These are phyloP conservation scores for Cryptococcus deneoformans DNA, from an alignment of 1,284 basidiomycete species.

Conservation along the genomic window DNA sequence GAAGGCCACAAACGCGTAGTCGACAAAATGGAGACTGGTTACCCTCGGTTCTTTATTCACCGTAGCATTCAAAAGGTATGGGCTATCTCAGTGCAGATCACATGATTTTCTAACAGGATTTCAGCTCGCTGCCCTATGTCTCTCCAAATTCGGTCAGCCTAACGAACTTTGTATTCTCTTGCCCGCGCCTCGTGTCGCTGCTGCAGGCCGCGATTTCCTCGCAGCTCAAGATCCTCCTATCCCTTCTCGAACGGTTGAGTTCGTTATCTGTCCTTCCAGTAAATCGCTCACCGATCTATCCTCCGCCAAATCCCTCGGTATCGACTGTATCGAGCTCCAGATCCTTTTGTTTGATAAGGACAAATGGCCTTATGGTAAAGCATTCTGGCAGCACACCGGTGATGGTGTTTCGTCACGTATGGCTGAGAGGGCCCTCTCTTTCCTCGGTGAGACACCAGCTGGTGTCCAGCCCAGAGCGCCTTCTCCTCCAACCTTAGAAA, in stretches of 20 bases:
- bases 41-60: constrained; percentile 96
- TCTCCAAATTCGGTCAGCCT: constrained; percentile 68
- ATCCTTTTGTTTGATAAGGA: constrained; percentile 74
- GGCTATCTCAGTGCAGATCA: neutral
- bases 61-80: constrained; percentile 75
- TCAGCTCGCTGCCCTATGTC: constrained; percentile 73
- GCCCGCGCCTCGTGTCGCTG: constrained; percentile 68
- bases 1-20: constrained; percentile 82
- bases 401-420: constrained; percentile 83
- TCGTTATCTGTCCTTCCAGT: constrained; percentile 64
- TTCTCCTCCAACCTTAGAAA: constrained; percentile 12
- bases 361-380: constrained; percentile 70
- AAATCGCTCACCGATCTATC: constrained; percentile 28
- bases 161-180: constrained; percentile 76
- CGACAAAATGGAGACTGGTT: constrained; percentile 85
- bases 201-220: constrained; percentile 73
- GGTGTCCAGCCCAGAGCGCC: constrained; percentile 4
- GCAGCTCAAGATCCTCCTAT: constrained; percentile 53
- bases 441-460: neutral
- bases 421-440: constrained; percentile 75
- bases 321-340: constrained; percentile 61
- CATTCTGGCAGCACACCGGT: constrained; percentile 97
- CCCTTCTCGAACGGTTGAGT: constrained; percentile 66
- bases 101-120: neutral
- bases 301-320: constrained; percentile 29